Evolutionary conservation across 495 filamentous ascomycete genomes (phyloP).

Genomic region (Hypoxylon perforatum): DNA sequence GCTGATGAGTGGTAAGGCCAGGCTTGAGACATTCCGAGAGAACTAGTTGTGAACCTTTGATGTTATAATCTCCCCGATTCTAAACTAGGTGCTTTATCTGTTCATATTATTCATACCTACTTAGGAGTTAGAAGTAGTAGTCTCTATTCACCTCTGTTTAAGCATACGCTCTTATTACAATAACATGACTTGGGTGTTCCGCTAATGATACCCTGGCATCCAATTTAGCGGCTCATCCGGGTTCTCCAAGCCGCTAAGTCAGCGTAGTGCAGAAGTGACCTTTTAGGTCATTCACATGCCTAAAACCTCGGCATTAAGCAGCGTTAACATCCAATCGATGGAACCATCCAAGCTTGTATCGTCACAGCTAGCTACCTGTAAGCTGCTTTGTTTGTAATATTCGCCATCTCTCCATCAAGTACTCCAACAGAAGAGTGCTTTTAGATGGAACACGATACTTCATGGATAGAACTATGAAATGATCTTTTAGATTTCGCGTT

Average conservation of each 20-base stretch:
- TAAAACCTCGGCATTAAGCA: slow-evolving; percentile 31
- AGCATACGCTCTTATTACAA: no score
- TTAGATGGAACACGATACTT: background rate
- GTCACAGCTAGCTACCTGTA: no score
- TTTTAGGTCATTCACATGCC: slow-evolving; percentile 29
- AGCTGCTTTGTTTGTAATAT: background rate
- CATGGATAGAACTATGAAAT: background rate
- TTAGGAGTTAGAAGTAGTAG: no score
- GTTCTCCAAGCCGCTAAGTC: no score
- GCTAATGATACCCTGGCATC: no score
- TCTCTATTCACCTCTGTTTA: no score
- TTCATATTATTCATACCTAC: no score
- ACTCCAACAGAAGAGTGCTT: background rate
- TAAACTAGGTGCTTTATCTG: no score
- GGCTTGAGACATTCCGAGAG: slow-evolving; percentile 41
- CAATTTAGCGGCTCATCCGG: no score
- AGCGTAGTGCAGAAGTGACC: background rate
- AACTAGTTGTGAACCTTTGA: slow-evolving; percentile 3
- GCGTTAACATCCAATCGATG: background rate
- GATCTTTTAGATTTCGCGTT: background rate
- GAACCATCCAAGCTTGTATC: no score
- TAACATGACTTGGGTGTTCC: no score
- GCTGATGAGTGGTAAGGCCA: slow-evolving; percentile 60
- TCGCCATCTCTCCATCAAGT: background rate
- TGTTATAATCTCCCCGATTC: no score